Evolutionary conservation across 345 rosid genomes (phyloP).

Genomic region (Euphorbia pulcherrima): DNA sequence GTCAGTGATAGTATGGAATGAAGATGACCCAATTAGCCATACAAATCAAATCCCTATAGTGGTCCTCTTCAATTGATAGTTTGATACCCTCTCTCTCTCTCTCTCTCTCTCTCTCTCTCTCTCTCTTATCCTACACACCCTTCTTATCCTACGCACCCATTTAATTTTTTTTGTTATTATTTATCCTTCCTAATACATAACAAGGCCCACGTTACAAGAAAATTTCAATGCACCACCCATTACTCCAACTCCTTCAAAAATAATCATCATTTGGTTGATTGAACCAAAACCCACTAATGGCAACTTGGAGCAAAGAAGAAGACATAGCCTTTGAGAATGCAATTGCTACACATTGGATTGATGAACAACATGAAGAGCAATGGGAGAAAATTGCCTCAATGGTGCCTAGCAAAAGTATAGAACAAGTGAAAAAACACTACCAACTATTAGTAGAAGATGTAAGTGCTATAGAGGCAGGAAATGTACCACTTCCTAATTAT

Average conservation of each 20-base stretch:
- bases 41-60: constrained; percentile 7
- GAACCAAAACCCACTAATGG: constrained; percentile 33
- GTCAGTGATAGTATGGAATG: not conserved
- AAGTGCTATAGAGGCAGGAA: constrained; percentile 65
- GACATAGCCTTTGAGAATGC: constrained; percentile 76
- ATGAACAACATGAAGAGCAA: constrained; percentile 44
- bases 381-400: constrained; percentile 64
- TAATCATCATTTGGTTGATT: not conserved
- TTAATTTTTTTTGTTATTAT: not conserved
- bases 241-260: constrained; percentile 2
- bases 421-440: constrained; percentile 62
- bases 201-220: constrained; percentile 12
- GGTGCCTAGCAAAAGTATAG: constrained; percentile 57
- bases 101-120: constrained; percentile 21
- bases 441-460: constrained; percentile 61
- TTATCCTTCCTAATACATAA: constrained; percentile 1
- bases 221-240: constrained; percentile 16
- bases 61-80: constrained; percentile 42
- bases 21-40: constrained; percentile 26
- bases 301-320: constrained; percentile 77
- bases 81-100: constrained; percentile 26
- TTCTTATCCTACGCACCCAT: constrained; percentile 43
- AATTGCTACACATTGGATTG: constrained; percentile 63
- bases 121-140: constrained; percentile 18
- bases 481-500: constrained; percentile 57